Evolutionary conservation across 768 basidiomycete species (phyloP).

Genomic region (Flagelloscypha sp.): DNA sequence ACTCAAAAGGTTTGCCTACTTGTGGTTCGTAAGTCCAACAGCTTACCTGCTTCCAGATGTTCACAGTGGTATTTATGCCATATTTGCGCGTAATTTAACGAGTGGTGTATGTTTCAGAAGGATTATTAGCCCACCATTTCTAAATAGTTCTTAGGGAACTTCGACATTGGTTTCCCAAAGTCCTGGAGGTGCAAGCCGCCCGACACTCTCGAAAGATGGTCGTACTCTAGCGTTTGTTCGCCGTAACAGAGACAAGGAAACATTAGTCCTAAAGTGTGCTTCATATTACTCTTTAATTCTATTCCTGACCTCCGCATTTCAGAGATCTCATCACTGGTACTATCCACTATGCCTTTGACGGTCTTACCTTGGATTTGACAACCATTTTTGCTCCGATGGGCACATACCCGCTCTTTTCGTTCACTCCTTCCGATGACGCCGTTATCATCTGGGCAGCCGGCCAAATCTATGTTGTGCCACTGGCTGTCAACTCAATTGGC

Average conservation of each 20-base stretch:
- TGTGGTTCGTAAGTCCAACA: not conserved
- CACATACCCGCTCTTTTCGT: constrained; percentile 71
- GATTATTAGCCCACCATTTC: too few species aligned
- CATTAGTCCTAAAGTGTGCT: constrained; percentile 59
- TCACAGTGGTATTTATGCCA: constrained; percentile 62
- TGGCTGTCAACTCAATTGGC: constrained; percentile 40
- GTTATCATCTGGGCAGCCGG: constrained; percentile 72
- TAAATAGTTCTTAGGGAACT: too few species aligned
- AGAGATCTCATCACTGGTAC: constrained; percentile 68
- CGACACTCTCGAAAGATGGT: constrained; percentile 60
- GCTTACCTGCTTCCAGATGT: constrained; percentile 37
- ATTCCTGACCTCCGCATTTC: constrained; percentile 4
- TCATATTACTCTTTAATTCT: not conserved
- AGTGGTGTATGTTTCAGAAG: too few species aligned
- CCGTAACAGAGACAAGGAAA: constrained; percentile 67
- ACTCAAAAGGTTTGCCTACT: constrained; percentile 50
- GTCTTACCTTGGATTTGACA: constrained; percentile 59
- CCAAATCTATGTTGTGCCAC: constrained; percentile 56
- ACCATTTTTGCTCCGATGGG: constrained; percentile 68
- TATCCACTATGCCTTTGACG: constrained; percentile 56
- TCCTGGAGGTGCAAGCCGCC: constrained; percentile 66
- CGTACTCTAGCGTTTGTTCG: constrained; percentile 69
- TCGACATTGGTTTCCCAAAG: constrained; percentile 43
- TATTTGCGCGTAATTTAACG: constrained; percentile 60
- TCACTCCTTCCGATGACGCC: constrained; percentile 51